Conservation (phyloP, 371 early-diverging fungal species). For the Neoconidiobolus thromboides region DNA sequence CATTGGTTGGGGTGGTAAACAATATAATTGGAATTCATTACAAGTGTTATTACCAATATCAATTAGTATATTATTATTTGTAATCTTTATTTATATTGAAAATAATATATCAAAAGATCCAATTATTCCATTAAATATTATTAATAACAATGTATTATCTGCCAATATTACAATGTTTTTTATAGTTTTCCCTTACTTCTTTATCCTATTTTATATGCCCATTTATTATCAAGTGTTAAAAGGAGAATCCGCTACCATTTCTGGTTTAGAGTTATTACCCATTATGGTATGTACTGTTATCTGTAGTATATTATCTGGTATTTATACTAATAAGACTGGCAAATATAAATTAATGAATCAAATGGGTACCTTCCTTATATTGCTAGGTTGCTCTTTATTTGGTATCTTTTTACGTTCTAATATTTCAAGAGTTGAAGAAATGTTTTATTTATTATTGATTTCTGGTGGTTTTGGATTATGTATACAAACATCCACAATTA, state of each 20-base stretch:
- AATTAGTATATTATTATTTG: slow-evolving; percentile 20
- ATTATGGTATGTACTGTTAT: slow-evolving; percentile 21
- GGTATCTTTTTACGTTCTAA: slow-evolving; percentile 10
- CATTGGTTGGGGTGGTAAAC: slow-evolving; percentile 31
- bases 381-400: slow-evolving; percentile 16
- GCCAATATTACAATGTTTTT: slow-evolving; percentile 22
- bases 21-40: slow-evolving; percentile 26
- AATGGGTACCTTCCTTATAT: slow-evolving; percentile 18
- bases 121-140: slow-evolving; percentile 27
- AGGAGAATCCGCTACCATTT: slow-evolving; percentile 23
- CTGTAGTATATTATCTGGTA: slow-evolving; percentile 12
- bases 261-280: slow-evolving; percentile 38
- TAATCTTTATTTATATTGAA: slow-evolving; percentile 33
- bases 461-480: neutral
- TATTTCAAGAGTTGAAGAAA: neutral
- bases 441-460: neutral
- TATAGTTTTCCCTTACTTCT: slow-evolving; percentile 25
- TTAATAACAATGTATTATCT: slow-evolving; percentile 20
- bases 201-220: slow-evolving; percentile 27
- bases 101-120: slow-evolving; percentile 27
- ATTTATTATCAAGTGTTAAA: slow-evolving; percentile 39
- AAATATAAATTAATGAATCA: slow-evolving; percentile 18
- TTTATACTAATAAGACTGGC: slow-evolving; percentile 15
- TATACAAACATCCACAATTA: neutral
- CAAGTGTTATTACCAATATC: slow-evolving; percentile 27